Percentiles rank a stretch among this genome's conserved stretches.
phyloP scores from a whole-genome alignment of 352 stramenopile genomes.

The Bremia lactucae region DNA sequence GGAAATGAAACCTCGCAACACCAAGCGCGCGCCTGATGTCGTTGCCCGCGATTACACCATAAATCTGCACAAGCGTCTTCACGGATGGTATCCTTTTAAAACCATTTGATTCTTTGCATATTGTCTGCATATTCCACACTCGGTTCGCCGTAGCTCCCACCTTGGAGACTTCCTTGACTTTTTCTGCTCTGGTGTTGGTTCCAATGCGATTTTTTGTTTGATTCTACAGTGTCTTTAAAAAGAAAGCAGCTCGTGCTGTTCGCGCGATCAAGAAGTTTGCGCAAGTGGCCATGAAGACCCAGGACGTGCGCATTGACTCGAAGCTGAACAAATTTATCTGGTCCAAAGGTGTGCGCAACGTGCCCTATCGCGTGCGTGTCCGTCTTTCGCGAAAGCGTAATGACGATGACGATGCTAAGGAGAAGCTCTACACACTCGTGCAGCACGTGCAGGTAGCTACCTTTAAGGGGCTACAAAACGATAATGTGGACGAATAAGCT shows the following conservation, averaged over 20 bases:
- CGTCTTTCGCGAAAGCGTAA: constrained; percentile 97
- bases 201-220: constrained; percentile 10
- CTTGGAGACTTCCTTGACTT: constrained; percentile 85
- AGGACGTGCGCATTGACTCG: constrained; percentile 93
- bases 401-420: constrained; percentile 97
- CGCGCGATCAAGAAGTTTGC: constrained; percentile 98
- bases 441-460: constrained; percentile 92
- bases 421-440: constrained; percentile 99
- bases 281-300: constrained; percentile 94
- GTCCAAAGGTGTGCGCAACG: constrained; percentile 96
- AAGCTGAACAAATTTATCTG: constrained; percentile 98
- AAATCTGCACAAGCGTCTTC: constrained; percentile 96
- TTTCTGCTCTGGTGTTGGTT: constrained; percentile 16
- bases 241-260: constrained; percentile 94
- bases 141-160: constrained; percentile 64
- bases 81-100: constrained; percentile 85
- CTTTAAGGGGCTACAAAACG: constrained; percentile 96
- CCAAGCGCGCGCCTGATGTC: constrained; percentile 87
- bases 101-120: constrained; percentile 15
- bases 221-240: constrained; percentile 90
- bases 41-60: constrained; percentile 98
- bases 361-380: constrained; percentile 95
- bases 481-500: constrained; percentile 89
- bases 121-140: constrained; percentile 3
- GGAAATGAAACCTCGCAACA: constrained; percentile 80